A percentile compares a stretch with the other conserved stretches of the same genome.
phyloP scores from a whole-genome alignment of 1,139 yeast species.

The Saccharomyces hybrid region DNA sequence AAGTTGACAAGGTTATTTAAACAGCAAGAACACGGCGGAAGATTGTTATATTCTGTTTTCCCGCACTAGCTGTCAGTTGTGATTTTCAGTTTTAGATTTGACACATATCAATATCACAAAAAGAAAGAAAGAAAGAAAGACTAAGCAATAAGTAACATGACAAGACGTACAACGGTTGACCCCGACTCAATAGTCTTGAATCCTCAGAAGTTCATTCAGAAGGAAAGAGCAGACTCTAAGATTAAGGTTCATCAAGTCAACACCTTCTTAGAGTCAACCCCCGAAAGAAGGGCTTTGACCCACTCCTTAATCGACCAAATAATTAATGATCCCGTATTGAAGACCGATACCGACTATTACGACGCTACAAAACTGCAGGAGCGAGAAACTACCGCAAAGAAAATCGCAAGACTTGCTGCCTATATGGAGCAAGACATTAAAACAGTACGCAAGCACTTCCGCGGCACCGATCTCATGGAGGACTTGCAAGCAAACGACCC shows the following conservation, averaged over 20 bases:
- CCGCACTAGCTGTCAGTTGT: background rate
- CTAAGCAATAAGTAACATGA: conserved; percentile 15
- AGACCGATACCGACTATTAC: conserved; percentile 43
- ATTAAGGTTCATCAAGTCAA: conserved; percentile 45
- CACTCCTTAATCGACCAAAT: conserved; percentile 39
- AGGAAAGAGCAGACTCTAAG: conserved; percentile 43
- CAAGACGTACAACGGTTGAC: conserved; percentile 23
- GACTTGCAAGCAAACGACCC: conserved; percentile 18
- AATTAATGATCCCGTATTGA: conserved; percentile 49
- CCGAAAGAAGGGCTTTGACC: conserved; percentile 44
- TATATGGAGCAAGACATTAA: conserved; percentile 42
- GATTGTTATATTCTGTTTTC: background rate
- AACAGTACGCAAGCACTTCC: conserved; percentile 18
- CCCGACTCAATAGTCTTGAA: conserved; percentile 19
- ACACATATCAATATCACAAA: background rate
- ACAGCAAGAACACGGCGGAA: background rate
- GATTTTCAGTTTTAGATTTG: background rate
- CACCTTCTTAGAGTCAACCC: conserved; percentile 49
- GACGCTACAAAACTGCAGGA: conserved; percentile 44
- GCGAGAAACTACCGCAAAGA: conserved; percentile 46
- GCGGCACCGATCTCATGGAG: conserved; percentile 21
- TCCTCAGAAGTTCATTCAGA: conserved; percentile 33
- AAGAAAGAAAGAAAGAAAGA: background rate
- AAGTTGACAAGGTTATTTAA: background rate
- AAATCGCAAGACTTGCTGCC: conserved; percentile 44